Conservation (phyloP, 345 rosid genomes). For the Heritiera littoralis region DNA sequence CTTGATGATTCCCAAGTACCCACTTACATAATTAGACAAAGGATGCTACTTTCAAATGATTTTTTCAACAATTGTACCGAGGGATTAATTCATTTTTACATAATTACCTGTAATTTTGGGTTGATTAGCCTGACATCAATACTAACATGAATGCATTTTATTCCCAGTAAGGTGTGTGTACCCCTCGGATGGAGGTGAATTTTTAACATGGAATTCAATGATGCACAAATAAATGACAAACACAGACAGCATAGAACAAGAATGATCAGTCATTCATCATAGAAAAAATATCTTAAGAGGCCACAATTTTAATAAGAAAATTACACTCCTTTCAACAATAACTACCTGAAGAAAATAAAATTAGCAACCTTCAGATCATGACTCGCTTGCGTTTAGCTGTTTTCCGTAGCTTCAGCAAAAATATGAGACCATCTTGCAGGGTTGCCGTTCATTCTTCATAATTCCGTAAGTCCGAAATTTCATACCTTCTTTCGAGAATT, state of each 20-base stretch:
- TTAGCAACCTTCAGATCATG: constrained; percentile 30
- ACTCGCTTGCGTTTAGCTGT: constrained; percentile 39
- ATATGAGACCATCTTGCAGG: background rate
- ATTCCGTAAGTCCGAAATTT: constrained; percentile 53
- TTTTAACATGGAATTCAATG: background rate
- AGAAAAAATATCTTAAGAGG: background rate
- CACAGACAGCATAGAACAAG: background rate
- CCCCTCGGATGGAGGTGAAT: background rate
- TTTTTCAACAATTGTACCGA: too few relatives aligned
- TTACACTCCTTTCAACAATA: background rate
- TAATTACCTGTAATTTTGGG: constrained; percentile 43
- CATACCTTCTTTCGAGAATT: constrained; percentile 71
- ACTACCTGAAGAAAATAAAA: constrained; percentile 2
- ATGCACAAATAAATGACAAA: too few relatives aligned
- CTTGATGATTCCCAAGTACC: too few relatives aligned
- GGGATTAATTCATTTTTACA: too few relatives aligned
- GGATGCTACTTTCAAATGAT: too few relatives aligned
- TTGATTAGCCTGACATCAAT: background rate
- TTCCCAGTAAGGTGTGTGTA: background rate
- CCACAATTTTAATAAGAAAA: background rate
- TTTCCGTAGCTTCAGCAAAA: constrained; percentile 56
- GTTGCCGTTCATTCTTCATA: too few relatives aligned
- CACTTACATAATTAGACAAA: too few relatives aligned
- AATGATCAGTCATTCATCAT: background rate
- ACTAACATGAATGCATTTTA: background rate